Base-by-base conservation (phyloP, 495 filamentous ascomycete genomes). In the Hypoxylon fuscum region DNA sequence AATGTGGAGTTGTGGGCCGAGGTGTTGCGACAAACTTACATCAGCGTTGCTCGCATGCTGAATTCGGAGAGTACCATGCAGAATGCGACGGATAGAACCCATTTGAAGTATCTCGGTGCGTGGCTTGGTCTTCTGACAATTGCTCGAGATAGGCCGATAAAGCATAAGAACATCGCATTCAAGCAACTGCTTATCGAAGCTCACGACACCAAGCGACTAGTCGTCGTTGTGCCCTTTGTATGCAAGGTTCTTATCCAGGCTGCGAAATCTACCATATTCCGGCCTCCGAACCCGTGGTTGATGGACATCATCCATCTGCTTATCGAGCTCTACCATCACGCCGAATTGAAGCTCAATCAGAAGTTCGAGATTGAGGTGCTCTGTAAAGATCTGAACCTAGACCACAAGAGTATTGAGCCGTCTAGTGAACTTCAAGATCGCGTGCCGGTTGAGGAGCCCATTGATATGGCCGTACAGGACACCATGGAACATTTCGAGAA, bases 341-440 rank as follows among this genome's bases (percentile, higher is more conserved):
- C 90, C n/a, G 92, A 96, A 62, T 74, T 98, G 38, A 98, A 97
- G 72, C 81, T 97, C 35, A 96, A 97, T 63, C 85, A 94, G 29
- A 97, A 96, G 68, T 99, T 99, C 64, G 95, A 98, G 71, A 98
- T 99, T 62, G 95, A 99, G 72, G 92, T 98, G 6, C 81, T 99
- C 8, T 98, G 92, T 77, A 95, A 92, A 71, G 92, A 91, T 22
- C 79, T 99, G n/a, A 87, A 88, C 41, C 79, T 97, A 15, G 90
- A 96, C 54, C 87, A 94, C 76, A 96, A 93, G 72, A 84, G 78
- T 35, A 90, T 97, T 48, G 90, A 96, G 51, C 91, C 93, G 1
- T 88, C 93, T 5, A 84, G 87, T 10, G 85, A 90, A 61, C 91
- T 98, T 22, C 84, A 90, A 50, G 86, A 90, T 50, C 84, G 92